Base-by-base conservation (phyloP, 352 stramenopile genomes). In the Globisporangium iwayamae region DNA sequence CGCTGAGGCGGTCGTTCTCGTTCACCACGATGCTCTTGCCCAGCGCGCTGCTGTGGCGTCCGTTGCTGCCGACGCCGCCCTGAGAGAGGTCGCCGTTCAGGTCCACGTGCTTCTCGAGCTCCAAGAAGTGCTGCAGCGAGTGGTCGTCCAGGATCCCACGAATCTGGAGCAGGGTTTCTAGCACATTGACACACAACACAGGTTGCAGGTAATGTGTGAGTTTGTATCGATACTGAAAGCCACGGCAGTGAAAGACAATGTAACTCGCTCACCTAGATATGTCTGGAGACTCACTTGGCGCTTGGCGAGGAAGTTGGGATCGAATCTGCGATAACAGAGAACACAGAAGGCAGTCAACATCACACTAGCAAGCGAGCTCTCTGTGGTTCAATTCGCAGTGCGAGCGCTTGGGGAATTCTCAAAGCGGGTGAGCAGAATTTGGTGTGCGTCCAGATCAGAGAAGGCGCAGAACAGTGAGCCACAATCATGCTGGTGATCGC, bases 271-370 rank as follows among this genome's bases (percentile, higher is more conserved):
- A 90, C 83, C 83, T 8, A 93, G 57, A 62, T 92, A 94, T 56
- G 87, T 69, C 53, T 94, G 85, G 14, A 94, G 72, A 63, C 83
- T 81, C 4, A 75, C 74, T 60, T 94, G 82, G 32, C 85, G 83
- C 63, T 92, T 92, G 28, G 80, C 67, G 38, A 94, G 67, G 62
- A 94, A 94, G 73, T 89, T 90, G 3, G 85, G 82, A 56, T 94
- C 85, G 50, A 94, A 94, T 75, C 85, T 94, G 65, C 10, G 11
- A 2, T 4, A 16, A 47, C 58, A 28, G 10, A 47, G 14, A 14
- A 55, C 8, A 62, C 45, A 57, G 28, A 76, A 30, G 39, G n/a
- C 28, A 25, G n/a, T 56, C 9, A 30, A 7, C 50, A 56, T 39
- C 11, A 36, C 32, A 36, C 3, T 16, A 32, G 25, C 52, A 48